These are phyloP conservation scores for Anisogramma anomala DNA, from an alignment of 2,329 filamentous ascomycete species.

Conservation along the genomic window DNA sequence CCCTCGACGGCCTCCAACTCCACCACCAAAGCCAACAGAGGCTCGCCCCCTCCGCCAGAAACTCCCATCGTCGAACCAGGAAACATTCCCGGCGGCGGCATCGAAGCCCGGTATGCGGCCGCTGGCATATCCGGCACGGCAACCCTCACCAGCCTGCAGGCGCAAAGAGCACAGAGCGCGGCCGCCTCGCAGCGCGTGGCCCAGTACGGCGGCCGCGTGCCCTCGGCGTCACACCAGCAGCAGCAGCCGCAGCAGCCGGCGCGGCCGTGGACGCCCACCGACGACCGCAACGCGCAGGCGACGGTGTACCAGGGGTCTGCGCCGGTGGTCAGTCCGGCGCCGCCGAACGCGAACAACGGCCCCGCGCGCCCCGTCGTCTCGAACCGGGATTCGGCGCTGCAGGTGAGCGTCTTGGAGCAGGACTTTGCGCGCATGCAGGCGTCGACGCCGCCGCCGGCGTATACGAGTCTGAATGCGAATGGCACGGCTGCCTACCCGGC, in stretches of 20 bases:
- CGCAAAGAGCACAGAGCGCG: conserved; percentile 64
- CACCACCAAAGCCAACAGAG: conserved; percentile 81
- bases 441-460: conserved; percentile 86
- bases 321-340: conserved; percentile 53
- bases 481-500: conserved; percentile 54
- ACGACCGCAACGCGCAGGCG: conserved; percentile 74
- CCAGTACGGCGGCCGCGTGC: conserved; percentile 55
- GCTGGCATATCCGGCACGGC: conserved; percentile 80
- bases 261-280: conserved; percentile 90
- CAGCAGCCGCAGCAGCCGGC: conserved; percentile 29
- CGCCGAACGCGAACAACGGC: conserved; percentile 28
- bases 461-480: conserved; percentile 60
- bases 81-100: conserved; percentile 61
- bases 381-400: conserved; percentile 24
- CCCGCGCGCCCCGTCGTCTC: conserved; percentile 17
- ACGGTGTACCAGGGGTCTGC: conserved; percentile 82
- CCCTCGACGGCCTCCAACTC: conserved; percentile 83
- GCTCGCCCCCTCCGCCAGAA: conserved; percentile 89
- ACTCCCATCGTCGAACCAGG: conserved; percentile 71
- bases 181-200: conserved; percentile 71
- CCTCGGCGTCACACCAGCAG: conserved; percentile 29
- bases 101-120: conserved; percentile 83
- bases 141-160: conserved; percentile 62
- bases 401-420: conserved; percentile 66
- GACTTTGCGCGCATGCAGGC: conserved; percentile 75